Evolutionary conservation across 192 early-diverging fungal genomes (phyloP), one percentile per base, ranked within the genome.

Genomic region (Coemansia reversa): DNA sequence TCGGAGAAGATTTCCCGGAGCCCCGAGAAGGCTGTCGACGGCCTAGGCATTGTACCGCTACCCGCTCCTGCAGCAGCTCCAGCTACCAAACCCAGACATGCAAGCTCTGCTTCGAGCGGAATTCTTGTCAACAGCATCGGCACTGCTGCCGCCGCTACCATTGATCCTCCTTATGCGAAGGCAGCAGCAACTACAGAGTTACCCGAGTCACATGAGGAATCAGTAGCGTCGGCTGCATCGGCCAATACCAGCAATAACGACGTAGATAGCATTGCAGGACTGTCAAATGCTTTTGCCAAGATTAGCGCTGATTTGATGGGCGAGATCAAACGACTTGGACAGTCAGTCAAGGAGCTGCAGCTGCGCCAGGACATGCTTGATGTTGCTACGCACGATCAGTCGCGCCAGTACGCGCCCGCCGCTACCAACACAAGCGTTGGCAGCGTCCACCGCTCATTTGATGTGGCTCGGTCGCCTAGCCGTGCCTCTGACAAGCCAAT

Each of bases 251-350:
- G 39, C 19, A 30, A 29, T n/a, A 30, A 55, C 63, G 50, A 51
- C 24, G 48, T 61, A 1, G 60, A 55, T 18, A 65, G 66, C 66
- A 57, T 69, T 30, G 70, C 66, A 16, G 69, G 65, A 39, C 62
- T 78, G 9, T 72, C 75, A 14, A 67, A 52, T 56, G 62, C 70
- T 9, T 78, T 78, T 66, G 69, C 69, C 66, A 72, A 78, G 63
- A 78, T 78, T 20, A 47, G 75, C 28, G 50, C 75, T 7, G 75
- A 78, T 47, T 54, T 78, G 66, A 78, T 78, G 69, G 63, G 42
- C 30, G 75, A 78, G 70, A 78, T 78, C 53, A 50, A 57, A 14
- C 75, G 75, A 22, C 53, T 78, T 48, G 75, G 72, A 29, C 56
- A 51, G 56, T 78, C 75, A 6, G 61, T 78, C 45, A 72, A 66